These are phyloP conservation scores for Guillardia theta DNA, from an alignment of 78 protist genomes.

Conservation along the genomic window DNA sequence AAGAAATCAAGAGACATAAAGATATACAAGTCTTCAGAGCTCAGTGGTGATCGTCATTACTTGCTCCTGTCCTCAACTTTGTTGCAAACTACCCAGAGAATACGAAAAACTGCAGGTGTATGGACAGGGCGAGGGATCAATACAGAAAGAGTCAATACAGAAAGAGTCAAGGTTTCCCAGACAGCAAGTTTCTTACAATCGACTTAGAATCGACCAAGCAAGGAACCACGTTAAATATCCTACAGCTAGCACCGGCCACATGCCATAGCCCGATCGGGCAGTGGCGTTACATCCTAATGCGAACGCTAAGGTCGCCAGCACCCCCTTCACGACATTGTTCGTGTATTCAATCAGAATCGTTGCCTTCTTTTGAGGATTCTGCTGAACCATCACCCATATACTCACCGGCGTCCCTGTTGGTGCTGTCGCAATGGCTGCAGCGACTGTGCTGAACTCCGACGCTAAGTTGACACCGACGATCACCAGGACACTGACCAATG, in stretches of 20 bases:
- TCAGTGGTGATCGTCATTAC: too few relatives aligned
- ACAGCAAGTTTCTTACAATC: too few relatives aligned
- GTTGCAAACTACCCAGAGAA: too few relatives aligned
- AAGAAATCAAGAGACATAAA: too few relatives aligned
- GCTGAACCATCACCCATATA: constrained; percentile 14
- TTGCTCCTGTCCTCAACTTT: too few relatives aligned
- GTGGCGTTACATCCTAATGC: neutral
- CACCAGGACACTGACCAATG: neutral
- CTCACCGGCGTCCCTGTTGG: constrained; percentile 10
- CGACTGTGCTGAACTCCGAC: neutral
- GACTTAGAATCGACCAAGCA: neutral
- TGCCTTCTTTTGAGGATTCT: neutral
- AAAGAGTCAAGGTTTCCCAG: too few relatives aligned
- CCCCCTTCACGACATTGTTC: neutral
- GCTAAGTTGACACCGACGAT: neutral
- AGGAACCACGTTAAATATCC: neutral
- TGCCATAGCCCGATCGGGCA: neutral
- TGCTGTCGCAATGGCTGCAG: neutral
- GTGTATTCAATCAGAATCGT: neutral
- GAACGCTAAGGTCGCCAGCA: neutral
- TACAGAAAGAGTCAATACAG: too few relatives aligned
- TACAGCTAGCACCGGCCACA: neutral
- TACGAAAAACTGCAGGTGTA: too few relatives aligned
- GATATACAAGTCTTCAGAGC: too few relatives aligned
- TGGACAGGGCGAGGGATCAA: too few relatives aligned